Evolutionary conservation across 495 filamentous ascomycete species (phyloP), one percentile per base, ranked within the genome.

Genomic region (Penicillium roqueforti): DNA sequence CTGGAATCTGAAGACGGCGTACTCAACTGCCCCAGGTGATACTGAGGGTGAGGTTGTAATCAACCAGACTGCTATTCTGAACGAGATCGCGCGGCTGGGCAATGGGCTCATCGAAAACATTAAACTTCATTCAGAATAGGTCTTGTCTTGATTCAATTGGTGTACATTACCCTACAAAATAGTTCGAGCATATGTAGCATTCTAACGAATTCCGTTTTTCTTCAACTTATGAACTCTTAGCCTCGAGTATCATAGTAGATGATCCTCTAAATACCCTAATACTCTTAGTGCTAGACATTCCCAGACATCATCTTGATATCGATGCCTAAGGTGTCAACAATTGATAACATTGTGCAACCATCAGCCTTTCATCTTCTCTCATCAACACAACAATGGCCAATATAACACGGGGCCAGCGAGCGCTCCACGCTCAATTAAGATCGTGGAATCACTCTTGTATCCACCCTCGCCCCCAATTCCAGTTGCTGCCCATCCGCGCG

Each of bases 11-110:
- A 87, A 85, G 41, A 68, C 87, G 57, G 72, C 83, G 1, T 87
- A 85, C 54, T 88, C 87, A 29, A 87, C 88, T 8, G 79, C 74
- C 26, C 83, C 87, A 16, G 61, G 67, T 1, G 59, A 52, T 3
- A 61, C 68, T 10, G 49, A 54, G 34, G 55, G 57, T 18, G 41
- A 70, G 18, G 83, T 88, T 16, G 73, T 76, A 34, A 75, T 95
- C 25, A 95, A 97, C 56, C 85, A 78, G 57, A 68, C 74, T 36
- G 87, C 81, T 2, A 87, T 95, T 8, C 60, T 96, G 51, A 82
- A 84, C 13, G 95, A 97, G 72, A 95, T 98, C 65, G 69, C 70
- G 6, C 59, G 76, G 46, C 54, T 80, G 47, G 77, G 78, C n/a
- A 60, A 67, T 0, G 66, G 61, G 7, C 55, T 81, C 38, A 60